Conservation (phyloP, 257 asterid genomes). For the Solanum neorickii region DNA sequence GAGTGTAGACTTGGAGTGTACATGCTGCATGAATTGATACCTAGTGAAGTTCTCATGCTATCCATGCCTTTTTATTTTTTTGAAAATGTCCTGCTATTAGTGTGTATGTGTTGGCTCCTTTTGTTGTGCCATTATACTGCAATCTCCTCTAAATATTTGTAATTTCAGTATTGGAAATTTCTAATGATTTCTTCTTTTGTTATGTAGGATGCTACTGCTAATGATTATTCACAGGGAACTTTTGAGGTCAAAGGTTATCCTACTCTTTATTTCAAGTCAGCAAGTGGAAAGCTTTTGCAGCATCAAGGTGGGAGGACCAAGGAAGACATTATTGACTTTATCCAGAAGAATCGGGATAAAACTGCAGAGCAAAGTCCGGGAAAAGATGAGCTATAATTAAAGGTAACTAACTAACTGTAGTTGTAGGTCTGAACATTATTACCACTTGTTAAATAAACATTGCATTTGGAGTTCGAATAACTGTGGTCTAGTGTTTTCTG, state of each 20-base stretch:
- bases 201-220: conserved; percentile 77
- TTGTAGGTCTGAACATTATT: background rate
- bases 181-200: background rate
- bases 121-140: background rate
- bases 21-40: background rate
- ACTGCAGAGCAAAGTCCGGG: conserved; percentile 21
- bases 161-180: background rate
- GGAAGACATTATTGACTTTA: conserved; percentile 54
- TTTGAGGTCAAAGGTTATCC: conserved; percentile 84
- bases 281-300: conserved; percentile 44
- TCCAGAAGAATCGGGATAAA: conserved; percentile 49
- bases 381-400: conserved; percentile 60
- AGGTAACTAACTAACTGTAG: background rate
- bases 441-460: background rate
- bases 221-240: conserved; percentile 42
- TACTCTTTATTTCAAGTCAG: conserved; percentile 61
- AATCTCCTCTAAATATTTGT: background rate
- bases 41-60: background rate
- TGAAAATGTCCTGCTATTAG: background rate
- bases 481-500: background rate
- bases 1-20: background rate
- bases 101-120: background rate
- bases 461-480: no score
- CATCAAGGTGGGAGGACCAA: conserved; percentile 68
- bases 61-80: background rate